A percentile compares a stretch with the other conserved stretches of the same genome.
Evolutionary conservation across 2,329 filamentous ascomycete genomes (phyloP).

Genomic region (Geoglossum cookeanum): DNA sequence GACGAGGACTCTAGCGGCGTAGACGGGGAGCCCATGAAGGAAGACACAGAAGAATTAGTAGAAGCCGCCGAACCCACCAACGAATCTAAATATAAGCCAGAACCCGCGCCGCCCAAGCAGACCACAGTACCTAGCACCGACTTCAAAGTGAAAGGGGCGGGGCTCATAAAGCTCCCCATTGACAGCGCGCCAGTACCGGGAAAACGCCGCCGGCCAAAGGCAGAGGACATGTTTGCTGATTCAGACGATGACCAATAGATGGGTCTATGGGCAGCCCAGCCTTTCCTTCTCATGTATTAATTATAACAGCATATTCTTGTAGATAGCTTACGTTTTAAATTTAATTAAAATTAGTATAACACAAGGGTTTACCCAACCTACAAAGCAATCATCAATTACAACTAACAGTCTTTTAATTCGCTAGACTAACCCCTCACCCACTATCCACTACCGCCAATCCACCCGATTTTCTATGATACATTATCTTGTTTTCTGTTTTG

Average conservation of each 20-base stretch:
- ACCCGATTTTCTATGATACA: not conserved
- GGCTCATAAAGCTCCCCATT: slow-evolving; percentile 4
- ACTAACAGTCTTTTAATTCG: not conserved
- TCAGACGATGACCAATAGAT: slow-evolving; percentile 34
- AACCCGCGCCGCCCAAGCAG: slow-evolving; percentile 10
- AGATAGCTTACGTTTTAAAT: too few relatives aligned
- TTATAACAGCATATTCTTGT: too few relatives aligned
- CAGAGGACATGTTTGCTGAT: slow-evolving; percentile 76
- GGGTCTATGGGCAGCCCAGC: not conserved
- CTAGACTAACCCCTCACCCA: not conserved
- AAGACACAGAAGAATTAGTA: slow-evolving; percentile 18
- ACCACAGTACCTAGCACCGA: slow-evolving; percentile 12
- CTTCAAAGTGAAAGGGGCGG: slow-evolving; percentile 5
- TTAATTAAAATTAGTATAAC: too few relatives aligned
- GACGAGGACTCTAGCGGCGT: slow-evolving; percentile 24
- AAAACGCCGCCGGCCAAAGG: slow-evolving; percentile 47
- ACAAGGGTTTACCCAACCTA: too few relatives aligned
- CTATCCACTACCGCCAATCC: not conserved
- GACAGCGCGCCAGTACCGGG: slow-evolving; percentile 18
- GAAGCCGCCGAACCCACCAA: slow-evolving; percentile 30
- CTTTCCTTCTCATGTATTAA: too few relatives aligned
- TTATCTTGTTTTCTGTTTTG: not conserved
- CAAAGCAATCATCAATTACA: too few relatives aligned
- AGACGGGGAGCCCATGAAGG: slow-evolving; percentile 28
- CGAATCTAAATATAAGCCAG: slow-evolving; percentile 22